Percentiles rank a stretch among this genome's conserved stretches.
These are phyloP conservation scores for Talaromyces marneffei DNA, from an alignment of 2,329 filamentous ascomycete genomes.

Conservation along the genomic window DNA sequence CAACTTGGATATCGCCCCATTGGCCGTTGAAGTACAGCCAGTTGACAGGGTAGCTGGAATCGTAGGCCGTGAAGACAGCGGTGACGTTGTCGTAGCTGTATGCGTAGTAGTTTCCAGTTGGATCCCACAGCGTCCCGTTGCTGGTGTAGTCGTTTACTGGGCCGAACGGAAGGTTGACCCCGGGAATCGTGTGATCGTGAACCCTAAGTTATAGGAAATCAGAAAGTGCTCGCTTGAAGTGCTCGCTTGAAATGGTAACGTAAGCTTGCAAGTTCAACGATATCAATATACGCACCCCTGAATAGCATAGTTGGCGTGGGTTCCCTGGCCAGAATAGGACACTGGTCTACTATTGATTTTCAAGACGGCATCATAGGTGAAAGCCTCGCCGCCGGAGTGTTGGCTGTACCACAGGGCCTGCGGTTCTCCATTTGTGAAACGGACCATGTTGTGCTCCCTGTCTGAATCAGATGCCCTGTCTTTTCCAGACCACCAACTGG, in stretches of 20 bases:
- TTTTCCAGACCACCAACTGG: not conserved
- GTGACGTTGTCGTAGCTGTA: conserved; percentile 46
- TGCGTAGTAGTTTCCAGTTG: conserved; percentile 49
- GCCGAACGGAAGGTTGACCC: conserved; percentile 51
- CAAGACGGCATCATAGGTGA: conserved; percentile 52
- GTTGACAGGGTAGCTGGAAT: conserved; percentile 42
- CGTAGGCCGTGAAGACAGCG: conserved; percentile 45
- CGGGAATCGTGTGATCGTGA: conserved; percentile 60
- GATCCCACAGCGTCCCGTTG: conserved; percentile 56
- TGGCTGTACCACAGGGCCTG: conserved; percentile 58
- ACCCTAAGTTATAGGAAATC: conserved; percentile 20
- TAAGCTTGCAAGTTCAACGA: too few species aligned
- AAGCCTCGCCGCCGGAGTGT: conserved; percentile 58
- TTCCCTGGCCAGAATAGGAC: conserved; percentile 54
- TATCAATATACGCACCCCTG: conserved; percentile 34
- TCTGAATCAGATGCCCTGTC: not conserved
- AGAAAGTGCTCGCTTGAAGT: not conserved
- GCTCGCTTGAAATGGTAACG: not conserved
- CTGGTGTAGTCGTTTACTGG: conserved; percentile 53
- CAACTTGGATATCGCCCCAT: conserved; percentile 60
- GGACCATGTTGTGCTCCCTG: conserved; percentile 62
- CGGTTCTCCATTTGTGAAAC: conserved; percentile 54
- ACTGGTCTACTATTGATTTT: conserved; percentile 52
- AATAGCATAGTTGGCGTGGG: conserved; percentile 60
- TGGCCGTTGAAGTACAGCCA: conserved; percentile 54